Evolutionary conservation across 225 moss, liverwort and hornwort genomes (phyloP), one percentile per base, ranked within the genome.

Genomic region (Marchantia paleacea): DNA sequence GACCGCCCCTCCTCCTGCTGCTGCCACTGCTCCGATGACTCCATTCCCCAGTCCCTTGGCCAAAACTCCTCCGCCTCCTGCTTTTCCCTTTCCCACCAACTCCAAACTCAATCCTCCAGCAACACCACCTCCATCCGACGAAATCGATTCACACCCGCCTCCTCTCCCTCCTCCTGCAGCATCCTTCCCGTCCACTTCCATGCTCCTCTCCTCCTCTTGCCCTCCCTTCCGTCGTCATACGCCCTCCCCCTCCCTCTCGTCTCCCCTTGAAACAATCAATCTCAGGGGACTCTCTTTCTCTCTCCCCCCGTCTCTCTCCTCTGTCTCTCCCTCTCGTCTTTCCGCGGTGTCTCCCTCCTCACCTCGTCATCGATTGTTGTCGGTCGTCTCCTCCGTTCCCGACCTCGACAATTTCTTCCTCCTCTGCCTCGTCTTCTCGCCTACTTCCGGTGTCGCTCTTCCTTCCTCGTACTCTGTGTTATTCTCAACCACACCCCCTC

Each of bases 111-210:
- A 4, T n/a, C 31, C 75, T 24, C 75, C 82, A 16, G 20, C n/a
- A 78, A 73, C 54, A 3, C 52, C 75, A 26, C 28, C 82, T 54
- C 82, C 82, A n/a, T 67, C 77, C 62, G 49, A 13, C n/a, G 64
- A 64, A 61, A 77, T 61, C 51, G 80, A 76, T 61, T 69, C 60
- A 74, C 73, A 55, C 29, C 69, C 58, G 72, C 75, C 73, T 55
- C 75, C 66, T 69, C 85, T 72, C 77, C 78, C 80, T 65, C 81
- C 85, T 83, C 79, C 77, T 54, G 76, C 80, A 39, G 72, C 80
- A 63, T 85, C 85, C 85, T 76, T 82, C 82, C 62, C 80, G 75
- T 81, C 85, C 75, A 85, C 79, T 76, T 85, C 85, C 85, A 85
- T 85, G 64, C 80, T 85, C 85, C 76, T 77, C 85, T 80, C 80